Evolutionary conservation across 306 rosid species (phyloP).

Genomic region (Geum urbanum): DNA sequence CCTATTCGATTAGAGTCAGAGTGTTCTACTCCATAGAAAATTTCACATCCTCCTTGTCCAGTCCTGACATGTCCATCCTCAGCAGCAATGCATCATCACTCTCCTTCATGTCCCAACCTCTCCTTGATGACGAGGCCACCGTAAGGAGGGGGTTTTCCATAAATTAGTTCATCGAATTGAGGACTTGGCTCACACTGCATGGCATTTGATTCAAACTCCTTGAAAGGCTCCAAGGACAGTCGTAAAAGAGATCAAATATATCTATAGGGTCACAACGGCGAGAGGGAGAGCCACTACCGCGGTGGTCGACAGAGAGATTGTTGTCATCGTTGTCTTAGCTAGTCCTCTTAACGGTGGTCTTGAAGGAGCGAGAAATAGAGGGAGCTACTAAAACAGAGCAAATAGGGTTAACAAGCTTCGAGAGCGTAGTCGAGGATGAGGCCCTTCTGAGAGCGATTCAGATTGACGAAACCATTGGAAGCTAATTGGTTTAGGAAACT

Average conservation of each 20-base stretch:
- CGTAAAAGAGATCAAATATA: constrained; percentile 61
- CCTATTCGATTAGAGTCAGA: constrained; percentile 41
- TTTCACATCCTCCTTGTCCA: constrained; percentile 62
- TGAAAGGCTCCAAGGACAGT: constrained; percentile 6
- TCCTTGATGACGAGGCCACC: constrained; percentile 33
- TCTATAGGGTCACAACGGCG: constrained; percentile 43
- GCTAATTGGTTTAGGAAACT: too few relatives aligned
- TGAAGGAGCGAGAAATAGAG: constrained; percentile 40
- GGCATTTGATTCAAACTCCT: constrained; percentile 71
- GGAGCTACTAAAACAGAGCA: constrained; percentile 27
- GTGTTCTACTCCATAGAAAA: constrained; percentile 62
- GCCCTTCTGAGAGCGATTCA: constrained; percentile 30
- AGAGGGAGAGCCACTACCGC: constrained; percentile 17
- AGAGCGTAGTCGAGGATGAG: constrained; percentile 20
- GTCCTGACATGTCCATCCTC: constrained; percentile 73
- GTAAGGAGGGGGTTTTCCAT: constrained; percentile 55
- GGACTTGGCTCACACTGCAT: constrained; percentile 67
- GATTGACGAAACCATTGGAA: constrained; percentile 23
- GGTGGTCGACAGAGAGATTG: constrained; percentile 24
- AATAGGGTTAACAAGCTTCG: constrained; percentile 23
- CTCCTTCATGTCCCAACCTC: constrained; percentile 73
- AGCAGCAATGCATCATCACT: constrained; percentile 42
- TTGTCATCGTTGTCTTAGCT: constrained; percentile 18
- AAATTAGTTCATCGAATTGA: constrained; percentile 70
- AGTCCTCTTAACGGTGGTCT: constrained; percentile 32